phyloP scores from a whole-genome alignment of 257 asterid species.

The Nicotiana knightiana region DNA sequence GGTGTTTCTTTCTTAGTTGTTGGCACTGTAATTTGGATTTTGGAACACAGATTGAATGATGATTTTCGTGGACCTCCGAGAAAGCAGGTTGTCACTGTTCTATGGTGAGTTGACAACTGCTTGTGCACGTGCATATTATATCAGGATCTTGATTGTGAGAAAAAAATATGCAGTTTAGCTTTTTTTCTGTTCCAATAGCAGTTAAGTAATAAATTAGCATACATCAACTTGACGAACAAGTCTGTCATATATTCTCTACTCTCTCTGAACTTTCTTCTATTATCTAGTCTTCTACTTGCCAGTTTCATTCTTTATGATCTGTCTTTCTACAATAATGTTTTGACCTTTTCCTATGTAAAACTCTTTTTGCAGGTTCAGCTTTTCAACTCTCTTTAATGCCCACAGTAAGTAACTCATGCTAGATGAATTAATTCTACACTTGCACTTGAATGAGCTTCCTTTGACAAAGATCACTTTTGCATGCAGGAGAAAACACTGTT shows the following conservation, averaged over 20 bases:
- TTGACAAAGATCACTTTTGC: not conserved
- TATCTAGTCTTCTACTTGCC: not conserved
- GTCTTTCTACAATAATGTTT: not conserved
- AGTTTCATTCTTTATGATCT: not conserved
- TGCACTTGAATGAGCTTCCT: not conserved
- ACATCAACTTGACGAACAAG: not conserved
- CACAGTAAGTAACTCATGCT: constrained; percentile 25
- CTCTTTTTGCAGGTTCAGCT: constrained; percentile 31
- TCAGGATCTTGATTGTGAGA: not conserved
- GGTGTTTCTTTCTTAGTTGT: constrained; percentile 34
- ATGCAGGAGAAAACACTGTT: constrained; percentile 45
- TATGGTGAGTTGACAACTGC: constrained; percentile 33
- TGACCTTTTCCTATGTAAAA: not conserved
- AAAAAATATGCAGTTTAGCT: not conserved
- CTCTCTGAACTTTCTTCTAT: not conserved
- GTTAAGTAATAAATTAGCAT: not conserved
- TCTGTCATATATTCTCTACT: not conserved
- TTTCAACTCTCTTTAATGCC: constrained; percentile 32
- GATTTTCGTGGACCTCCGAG: constrained; percentile 61
- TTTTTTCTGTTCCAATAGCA: not conserved
- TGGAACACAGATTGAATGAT: constrained; percentile 48
- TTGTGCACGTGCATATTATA: not conserved
- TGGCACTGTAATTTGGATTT: constrained; percentile 49
- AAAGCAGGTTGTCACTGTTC: constrained; percentile 40
- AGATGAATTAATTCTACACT: not conserved